Evolutionary conservation across 495 filamentous ascomycete genomes (phyloP), one percentile per base, ranked within the genome.

Genomic region (Aspergillus nidulans): DNA sequence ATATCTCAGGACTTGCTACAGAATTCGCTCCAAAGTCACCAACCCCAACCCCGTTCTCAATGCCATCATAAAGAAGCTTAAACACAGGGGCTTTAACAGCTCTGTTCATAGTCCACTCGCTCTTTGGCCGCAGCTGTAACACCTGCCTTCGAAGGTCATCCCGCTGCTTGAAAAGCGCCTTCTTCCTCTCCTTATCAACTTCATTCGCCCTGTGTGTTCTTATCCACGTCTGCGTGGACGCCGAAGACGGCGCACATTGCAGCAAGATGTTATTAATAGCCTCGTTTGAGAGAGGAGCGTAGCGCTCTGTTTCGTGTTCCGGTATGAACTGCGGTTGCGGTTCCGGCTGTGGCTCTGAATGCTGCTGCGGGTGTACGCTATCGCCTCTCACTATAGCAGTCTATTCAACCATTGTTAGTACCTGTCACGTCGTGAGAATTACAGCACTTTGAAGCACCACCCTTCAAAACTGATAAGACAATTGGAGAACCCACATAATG

Each of bases 221-320:
- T 4, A 63, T 46, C 62, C 57, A 59, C 16, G 54, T 39, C 46
- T 60, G 54, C 4, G 61, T 63, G 28, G 52, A 54, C 24, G 36
- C 50, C 30, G 56, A 62, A 20, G 94, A 87, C 6, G 87, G 84
- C 32, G 80, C 78, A 6, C 85, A 84, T 13, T 78, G 69, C 42
- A 76, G 75, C 23, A 95, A 77, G 61, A 92, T 80, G 5, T 80
- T 76, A 39, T 85, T 78, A 49, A 92, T 72, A 5, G 73, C 72
- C 4, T 81, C 76, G 42, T 78, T 71, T 1, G 82, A 66, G 9
- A 67, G 53, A 30, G 56, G 42, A 7, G 26, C 25, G 12, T 24
- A 10, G 5, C 30, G 26, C 6, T 49, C 38, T 8, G 40, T 20
- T 16, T 58, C 39, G 24, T 50, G 46, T 30, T 42, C 19, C 2